A percentile compares a stretch with the other conserved stretches of the same genome.
These are phyloP conservation scores for Cryptococcus neoformans DNA, from an alignment of 1,284 basidiomycete species.

Conservation along the genomic window DNA sequence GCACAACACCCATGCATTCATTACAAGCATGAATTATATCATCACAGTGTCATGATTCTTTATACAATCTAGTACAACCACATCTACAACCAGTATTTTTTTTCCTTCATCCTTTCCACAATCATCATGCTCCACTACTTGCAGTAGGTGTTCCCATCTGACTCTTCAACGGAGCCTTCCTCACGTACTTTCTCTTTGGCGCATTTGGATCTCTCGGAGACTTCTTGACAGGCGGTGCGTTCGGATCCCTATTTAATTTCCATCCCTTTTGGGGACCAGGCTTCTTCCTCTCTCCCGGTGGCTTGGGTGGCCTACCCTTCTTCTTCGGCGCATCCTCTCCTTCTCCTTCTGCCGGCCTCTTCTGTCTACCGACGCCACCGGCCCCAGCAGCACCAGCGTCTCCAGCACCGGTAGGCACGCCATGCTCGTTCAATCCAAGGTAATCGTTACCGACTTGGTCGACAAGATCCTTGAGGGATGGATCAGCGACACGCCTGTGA, in stretches of 20 bases:
- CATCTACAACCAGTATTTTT: not conserved
- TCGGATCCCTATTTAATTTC: conserved; percentile 25
- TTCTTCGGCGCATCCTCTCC: conserved; percentile 5
- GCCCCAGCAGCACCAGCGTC: not conserved
- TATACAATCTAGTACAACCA: too few species aligned
- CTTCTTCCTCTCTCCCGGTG: conserved; percentile 34
- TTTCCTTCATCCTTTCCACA: not conserved
- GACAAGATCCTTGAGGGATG: conserved; percentile 32
- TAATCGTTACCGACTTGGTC: conserved; percentile 32
- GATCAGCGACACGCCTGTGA: conserved; percentile 23
- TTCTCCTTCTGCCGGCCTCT: not conserved
- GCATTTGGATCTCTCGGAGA: conserved; percentile 3
- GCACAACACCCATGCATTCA: not conserved
- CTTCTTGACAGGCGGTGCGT: not conserved
- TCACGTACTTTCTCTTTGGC: conserved; percentile 15
- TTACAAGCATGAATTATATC: too few species aligned
- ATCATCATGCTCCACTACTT: not conserved
- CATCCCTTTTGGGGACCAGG: conserved; percentile 45
- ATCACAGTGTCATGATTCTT: too few species aligned
- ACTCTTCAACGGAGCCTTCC: conserved; percentile 4
- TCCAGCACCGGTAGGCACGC: conserved; percentile 3
- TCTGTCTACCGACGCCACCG: not conserved
- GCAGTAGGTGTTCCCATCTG: not conserved
- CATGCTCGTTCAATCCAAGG: conserved; percentile 31
- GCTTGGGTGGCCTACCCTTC: conserved; percentile 14